These are phyloP conservation scores for Trametes gibbosa DNA, from an alignment of 768 basidiomycete genomes.

Conservation along the genomic window DNA sequence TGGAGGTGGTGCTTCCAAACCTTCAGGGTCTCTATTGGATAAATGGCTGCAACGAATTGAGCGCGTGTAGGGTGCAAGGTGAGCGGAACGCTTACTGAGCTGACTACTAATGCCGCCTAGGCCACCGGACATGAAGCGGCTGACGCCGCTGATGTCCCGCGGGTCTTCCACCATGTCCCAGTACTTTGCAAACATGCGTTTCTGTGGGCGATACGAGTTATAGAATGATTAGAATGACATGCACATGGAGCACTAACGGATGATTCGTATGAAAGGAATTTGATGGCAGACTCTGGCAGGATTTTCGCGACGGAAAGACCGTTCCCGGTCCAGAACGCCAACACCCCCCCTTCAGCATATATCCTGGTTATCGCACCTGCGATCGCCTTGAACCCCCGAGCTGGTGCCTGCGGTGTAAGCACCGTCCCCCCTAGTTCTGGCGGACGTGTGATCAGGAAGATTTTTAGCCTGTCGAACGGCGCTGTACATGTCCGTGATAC, in stretches of 20 bases:
- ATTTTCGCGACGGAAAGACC: conserved; percentile 93
- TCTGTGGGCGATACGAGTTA: conserved; percentile 44
- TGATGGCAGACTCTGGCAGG: conserved; percentile 97
- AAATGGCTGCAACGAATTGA: conserved; percentile 65
- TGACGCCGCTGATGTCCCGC: conserved; percentile 84
- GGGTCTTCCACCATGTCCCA: conserved; percentile 89
- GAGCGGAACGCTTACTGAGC: conserved; percentile 55
- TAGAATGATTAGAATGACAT: not conserved
- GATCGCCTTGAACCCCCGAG: conserved; percentile 64
- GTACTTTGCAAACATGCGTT: conserved; percentile 90
- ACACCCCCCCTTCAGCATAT: conserved; percentile 84
- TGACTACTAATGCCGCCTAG: conserved; percentile 94
- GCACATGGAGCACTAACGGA: conserved; percentile 52
- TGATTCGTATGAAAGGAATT: conserved; percentile 94
- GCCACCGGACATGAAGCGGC: conserved; percentile 93
- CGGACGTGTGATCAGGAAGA: conserved; percentile 91
- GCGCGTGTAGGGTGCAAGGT: conserved; percentile 1
- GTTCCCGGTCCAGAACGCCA: conserved; percentile 98
- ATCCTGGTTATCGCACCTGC: conserved; percentile 72
- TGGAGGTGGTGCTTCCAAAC: conserved; percentile 32
- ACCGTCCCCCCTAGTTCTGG: conserved; percentile 65
- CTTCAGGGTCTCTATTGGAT: conserved; percentile 96
- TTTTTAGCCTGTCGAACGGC: conserved; percentile 94
- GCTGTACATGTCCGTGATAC: conserved; percentile 97
- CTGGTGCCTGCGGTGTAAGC: conserved; percentile 40